Evolutionary conservation across 495 filamentous ascomycete genomes (phyloP).

Genomic region (Trichocladium antarcticum): DNA sequence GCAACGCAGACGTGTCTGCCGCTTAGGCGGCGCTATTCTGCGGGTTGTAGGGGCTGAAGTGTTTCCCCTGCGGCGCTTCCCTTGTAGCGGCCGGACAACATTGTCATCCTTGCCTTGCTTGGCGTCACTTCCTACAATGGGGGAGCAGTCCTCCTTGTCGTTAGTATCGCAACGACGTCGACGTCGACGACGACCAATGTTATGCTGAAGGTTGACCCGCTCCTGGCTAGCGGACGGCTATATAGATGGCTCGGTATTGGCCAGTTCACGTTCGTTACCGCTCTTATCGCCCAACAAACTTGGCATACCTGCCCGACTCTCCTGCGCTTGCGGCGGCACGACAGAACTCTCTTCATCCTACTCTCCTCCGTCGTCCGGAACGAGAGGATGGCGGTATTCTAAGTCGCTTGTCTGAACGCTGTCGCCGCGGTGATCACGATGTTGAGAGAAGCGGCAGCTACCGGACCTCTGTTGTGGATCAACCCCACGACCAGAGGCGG

Average conservation of each 20-base stretch:
- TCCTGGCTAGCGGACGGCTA: conserved; percentile 7
- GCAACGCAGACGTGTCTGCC: conserved; percentile 4
- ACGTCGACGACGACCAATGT: background rate
- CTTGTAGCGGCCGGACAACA: conserved; percentile 1
- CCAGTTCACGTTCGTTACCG: conserved; percentile 1
- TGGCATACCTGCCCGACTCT: conserved; percentile 5
- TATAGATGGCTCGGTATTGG: conserved; percentile 7
- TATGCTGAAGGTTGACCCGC: too few species aligned
- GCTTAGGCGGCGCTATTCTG: conserved; percentile 9
- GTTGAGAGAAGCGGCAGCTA: conserved; percentile 7
- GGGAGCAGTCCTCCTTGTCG: conserved; percentile 6
- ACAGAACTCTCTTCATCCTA: conserved; percentile 2
- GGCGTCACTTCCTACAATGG: conserved; percentile 8
- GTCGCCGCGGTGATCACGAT: conserved; percentile 5
- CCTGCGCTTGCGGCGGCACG: background rate
- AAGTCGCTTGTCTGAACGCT: conserved; percentile 5
- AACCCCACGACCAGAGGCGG: conserved; percentile 8
- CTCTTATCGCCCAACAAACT: conserved; percentile 5
- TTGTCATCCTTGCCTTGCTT: conserved; percentile 4
- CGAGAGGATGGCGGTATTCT: conserved; percentile 6
- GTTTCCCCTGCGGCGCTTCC: conserved; percentile 5
- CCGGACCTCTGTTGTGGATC: conserved; percentile 3
- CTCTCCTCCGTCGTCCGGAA: conserved; percentile 9
- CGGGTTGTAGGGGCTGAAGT: conserved; percentile 3
- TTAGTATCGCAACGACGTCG: background rate